Base-by-base conservation (phyloP, 805 yeast species). In the Zygoascus bituminiphila region DNA sequence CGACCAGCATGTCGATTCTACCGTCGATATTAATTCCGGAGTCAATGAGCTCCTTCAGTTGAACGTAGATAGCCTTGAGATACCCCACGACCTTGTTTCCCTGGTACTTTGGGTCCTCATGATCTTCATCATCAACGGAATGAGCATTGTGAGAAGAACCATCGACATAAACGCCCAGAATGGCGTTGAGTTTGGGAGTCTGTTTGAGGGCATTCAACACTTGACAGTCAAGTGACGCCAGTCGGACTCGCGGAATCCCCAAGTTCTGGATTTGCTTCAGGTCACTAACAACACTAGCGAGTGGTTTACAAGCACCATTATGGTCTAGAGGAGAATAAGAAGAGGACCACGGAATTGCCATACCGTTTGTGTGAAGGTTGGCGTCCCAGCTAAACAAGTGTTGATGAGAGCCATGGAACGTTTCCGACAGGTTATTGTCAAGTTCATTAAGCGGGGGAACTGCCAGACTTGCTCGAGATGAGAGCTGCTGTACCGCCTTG, bases 311-410 rank as follows among this genome's bases (percentile, higher is more conserved):
- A 5, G 31, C 36, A 21, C 58, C 59, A 2, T 15, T 25, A 8
- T 31, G 40, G 6, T 53, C 50, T 26, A 38, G 50, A n/a, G 59
- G 58, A 6, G 58, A 51, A 40, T 56, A 56, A 9, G 56, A 21
- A 17, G 53, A 51, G n/a, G 52, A 54, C 58, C 58, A 56, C 7
- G 59, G 59, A 2, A 55, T 39, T 9, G 52, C 48, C 50, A 51
- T 44, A 6, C 52, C 54, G 23, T 22, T 17, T 15, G 26, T 33
- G 26, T 36, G 17, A 12, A 36, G 20, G 4, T 12, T 12, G 8
- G 33, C 15, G 10, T 29, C 33, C 4, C n/a, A 29, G 4, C n/a
- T 12, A 7, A 29, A 29, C 33, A 29, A 15, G 10, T 12, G 10
- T 6, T 29, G 33, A 15, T 4, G 33, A 7, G 8, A 4, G 10